These are phyloP conservation scores for Eucalyptus guilfoylei DNA, from an alignment of 345 rosid species.

Conservation along the genomic window DNA sequence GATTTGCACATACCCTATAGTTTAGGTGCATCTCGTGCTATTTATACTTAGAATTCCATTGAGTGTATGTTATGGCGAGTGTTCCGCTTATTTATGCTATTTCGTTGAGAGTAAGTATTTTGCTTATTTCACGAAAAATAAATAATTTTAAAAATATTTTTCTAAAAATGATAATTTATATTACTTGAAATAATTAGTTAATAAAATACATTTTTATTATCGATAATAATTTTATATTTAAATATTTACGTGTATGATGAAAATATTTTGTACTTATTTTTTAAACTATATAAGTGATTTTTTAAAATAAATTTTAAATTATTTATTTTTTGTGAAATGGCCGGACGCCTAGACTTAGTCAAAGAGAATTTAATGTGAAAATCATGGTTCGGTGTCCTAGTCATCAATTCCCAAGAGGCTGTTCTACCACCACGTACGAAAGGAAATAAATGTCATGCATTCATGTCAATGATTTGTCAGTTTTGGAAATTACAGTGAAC, in stretches of 20 bases:
- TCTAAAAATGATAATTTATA: rapidly evolving
- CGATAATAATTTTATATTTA: too few species aligned
- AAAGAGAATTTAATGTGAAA: not conserved
- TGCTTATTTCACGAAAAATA: too few species aligned
- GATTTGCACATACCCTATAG: not conserved
- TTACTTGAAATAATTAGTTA: too few species aligned
- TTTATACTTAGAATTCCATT: too few species aligned
- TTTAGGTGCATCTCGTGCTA: not conserved
- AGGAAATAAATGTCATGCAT: not conserved
- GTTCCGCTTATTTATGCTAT: too few species aligned
- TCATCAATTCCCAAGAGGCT: not conserved
- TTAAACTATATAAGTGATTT: too few species aligned
- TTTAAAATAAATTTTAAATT: rapidly evolving
- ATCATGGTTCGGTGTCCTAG: not conserved
- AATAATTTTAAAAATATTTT: too few species aligned
- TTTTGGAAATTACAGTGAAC: not conserved
- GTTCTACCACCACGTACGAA: not conserved
- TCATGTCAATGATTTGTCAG: not conserved
- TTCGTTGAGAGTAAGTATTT: too few species aligned
- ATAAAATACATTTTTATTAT: too few species aligned
- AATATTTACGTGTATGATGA: rapidly evolving
- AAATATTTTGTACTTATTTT: too few species aligned
- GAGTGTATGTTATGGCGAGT: too few species aligned
- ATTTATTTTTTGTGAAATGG: not conserved
- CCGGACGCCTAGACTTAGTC: not conserved